A percentile compares a stretch with the other conserved stretches of the same genome.
phyloP scores from a whole-genome alignment of 768 basidiomycete species.

The Termitomyces heimii region DNA sequence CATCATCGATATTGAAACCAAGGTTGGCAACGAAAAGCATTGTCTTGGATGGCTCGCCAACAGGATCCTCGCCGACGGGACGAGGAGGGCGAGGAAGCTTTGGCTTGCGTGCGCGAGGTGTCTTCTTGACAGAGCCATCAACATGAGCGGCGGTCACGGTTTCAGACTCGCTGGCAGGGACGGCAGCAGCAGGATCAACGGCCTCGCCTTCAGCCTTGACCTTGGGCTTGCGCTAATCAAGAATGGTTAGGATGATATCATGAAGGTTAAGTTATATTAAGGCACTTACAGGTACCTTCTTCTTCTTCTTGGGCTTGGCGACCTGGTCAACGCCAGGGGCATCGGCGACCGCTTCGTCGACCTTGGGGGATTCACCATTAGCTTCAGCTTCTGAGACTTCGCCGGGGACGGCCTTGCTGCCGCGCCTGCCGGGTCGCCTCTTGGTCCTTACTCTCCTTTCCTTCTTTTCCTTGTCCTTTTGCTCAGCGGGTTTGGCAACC shows the following conservation, averaged over 20 bases:
- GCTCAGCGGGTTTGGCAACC: slow-evolving; percentile 86
- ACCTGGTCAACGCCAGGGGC: slow-evolving; percentile 57
- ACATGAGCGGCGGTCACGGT: slow-evolving; percentile 27
- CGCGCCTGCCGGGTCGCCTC: slow-evolving; percentile 82
- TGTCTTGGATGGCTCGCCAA: slow-evolving; percentile 83
- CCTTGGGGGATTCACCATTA: slow-evolving; percentile 63
- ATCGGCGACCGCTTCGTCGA: slow-evolving; percentile 44
- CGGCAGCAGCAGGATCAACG: slow-evolving; percentile 30
- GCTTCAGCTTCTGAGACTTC: slow-evolving; percentile 90
- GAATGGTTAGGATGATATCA: slow-evolving; percentile 15
- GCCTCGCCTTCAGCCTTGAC: slow-evolving; percentile 35
- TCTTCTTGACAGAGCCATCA: slow-evolving; percentile 40
- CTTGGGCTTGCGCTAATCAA: slow-evolving; percentile 55
- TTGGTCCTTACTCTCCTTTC: slow-evolving; percentile 70
- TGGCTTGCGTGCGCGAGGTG: slow-evolving; percentile 48
- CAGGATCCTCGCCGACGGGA: slow-evolving; percentile 76
- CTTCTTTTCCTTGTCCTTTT: slow-evolving; percentile 80
- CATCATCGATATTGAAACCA: slow-evolving; percentile 90
- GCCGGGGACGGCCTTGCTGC: slow-evolving; percentile 80
- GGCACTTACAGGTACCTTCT: slow-evolving; percentile 54
- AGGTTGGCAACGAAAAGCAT: slow-evolving; percentile 98
- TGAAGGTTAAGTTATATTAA: slow-evolving; percentile 7
- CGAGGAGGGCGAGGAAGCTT: slow-evolving; percentile 55
- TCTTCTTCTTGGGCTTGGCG: slow-evolving; percentile 83
- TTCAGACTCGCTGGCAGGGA: slow-evolving; percentile 21